Percentiles rank a stretch among this genome's conserved stretches.
Evolutionary conservation across 129 eudicot species (phyloP).

Genomic region (Dittrichia graveolens): DNA sequence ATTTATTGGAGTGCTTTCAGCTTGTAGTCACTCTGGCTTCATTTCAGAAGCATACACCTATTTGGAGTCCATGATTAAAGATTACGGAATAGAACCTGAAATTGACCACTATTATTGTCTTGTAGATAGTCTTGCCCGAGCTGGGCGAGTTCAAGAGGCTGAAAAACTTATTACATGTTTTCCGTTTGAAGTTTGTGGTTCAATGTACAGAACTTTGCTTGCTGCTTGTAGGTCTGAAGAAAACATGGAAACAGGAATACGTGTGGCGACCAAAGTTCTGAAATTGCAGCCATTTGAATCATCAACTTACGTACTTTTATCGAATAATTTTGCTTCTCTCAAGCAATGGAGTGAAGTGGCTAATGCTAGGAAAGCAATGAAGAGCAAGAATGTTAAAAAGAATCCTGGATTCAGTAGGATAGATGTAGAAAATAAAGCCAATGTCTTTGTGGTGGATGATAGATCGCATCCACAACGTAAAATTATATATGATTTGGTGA

Average conservation of each 20-base stretch:
- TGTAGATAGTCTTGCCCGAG: conserved; percentile 48
- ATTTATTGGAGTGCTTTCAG: conserved; percentile 50
- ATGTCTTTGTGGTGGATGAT: conserved; percentile 53
- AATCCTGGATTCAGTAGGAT: conserved; percentile 57
- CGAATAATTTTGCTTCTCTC: conserved; percentile 40
- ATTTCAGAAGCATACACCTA: conserved; percentile 39
- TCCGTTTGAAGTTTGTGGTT: conserved; percentile 44
- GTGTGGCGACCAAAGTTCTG: conserved; percentile 46
- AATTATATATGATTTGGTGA: conserved; percentile 41
- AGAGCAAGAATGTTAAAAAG: conserved; percentile 44
- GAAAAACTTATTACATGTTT: conserved; percentile 41
- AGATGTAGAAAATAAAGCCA: conserved; percentile 37
- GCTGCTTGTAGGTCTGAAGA: conserved; percentile 50
- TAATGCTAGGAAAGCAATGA: conserved; percentile 44
- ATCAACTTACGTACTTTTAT: conserved; percentile 44
- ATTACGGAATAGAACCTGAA: conserved; percentile 44
- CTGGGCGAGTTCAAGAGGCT: conserved; percentile 47
- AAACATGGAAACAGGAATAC: conserved; percentile 47
- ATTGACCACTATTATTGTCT: conserved; percentile 51
- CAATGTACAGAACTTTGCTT: conserved; percentile 49
- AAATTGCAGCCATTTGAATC: conserved; percentile 48
- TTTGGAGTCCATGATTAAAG: conserved; percentile 36
- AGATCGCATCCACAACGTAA: conserved; percentile 40
- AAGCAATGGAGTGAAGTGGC: conserved; percentile 53
- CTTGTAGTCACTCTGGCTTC: conserved; percentile 53